Evolutionary conservation across 2,329 filamentous ascomycete genomes (phyloP), one percentile per base, ranked within the genome.

Genomic region (Thelonectria olida): DNA sequence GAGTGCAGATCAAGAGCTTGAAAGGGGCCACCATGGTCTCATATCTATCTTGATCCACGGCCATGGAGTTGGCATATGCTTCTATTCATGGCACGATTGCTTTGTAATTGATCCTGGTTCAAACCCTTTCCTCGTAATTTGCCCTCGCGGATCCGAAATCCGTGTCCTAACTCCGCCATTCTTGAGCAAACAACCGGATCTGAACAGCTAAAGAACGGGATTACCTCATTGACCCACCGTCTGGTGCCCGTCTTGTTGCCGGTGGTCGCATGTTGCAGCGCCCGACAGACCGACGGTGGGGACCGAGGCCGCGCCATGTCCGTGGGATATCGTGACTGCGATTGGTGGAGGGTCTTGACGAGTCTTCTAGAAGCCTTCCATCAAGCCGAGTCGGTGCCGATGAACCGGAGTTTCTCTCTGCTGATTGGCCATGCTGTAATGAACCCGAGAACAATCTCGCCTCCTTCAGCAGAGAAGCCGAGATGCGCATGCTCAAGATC

Each of bases 341-440:
- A 54, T 54, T 54, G 41, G 52, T 15, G 13, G 5, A 10, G 2
- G 6, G 17, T n/a, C 28, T 36, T 31, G 6, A n/a, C 23, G n/a
- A 19, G 25, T n/a, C 25, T 48, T 34, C 45, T 20, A 31, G 45
- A 48, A 31, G 8, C n/a, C 25, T 19, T 17, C 25, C n/a, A 48
- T 13, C 7, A 15, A 19, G 53, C 53, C 53, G 53, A 27, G 2
- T 15, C 53, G 53, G 53, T 23, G 53, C 53, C 53, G 53, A 39
- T 17, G n/a, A 5, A 27, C 7, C 15, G 19, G 15, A 20, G 17
- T 38, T 19, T 8, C 12, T 15, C 17, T 25, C 15, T 13, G n/a
- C 17, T 19, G 9, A 54, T 54, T 38, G 52, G 52, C 20, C 39
- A 22, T 19, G 4, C 12, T 19, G 12, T 13, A 15, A n/a, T 7